Conservation (phyloP, 768 basidiomycete genomes). For the Boletus subparvulus region DNA sequence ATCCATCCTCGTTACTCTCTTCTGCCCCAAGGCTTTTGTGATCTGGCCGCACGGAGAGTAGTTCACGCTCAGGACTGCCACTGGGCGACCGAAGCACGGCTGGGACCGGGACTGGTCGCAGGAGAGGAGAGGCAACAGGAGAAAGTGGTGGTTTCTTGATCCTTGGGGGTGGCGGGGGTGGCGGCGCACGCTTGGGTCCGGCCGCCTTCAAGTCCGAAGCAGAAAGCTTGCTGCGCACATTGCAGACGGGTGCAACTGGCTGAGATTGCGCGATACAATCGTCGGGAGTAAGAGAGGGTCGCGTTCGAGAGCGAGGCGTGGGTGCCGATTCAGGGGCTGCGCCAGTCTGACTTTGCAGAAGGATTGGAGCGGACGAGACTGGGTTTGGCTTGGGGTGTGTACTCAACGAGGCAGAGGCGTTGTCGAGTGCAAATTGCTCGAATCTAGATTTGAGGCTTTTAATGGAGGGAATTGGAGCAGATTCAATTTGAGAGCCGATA, state of each 20-base stretch:
- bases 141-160: slow-evolving; percentile 37
- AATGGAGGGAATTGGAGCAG: slow-evolving; percentile 58
- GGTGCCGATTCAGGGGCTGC: slow-evolving; percentile 30
- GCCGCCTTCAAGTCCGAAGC: slow-evolving; percentile 50
- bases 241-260: slow-evolving; percentile 26
- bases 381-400: background rate
- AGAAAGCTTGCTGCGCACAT: slow-evolving; percentile 49
- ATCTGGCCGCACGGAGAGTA: background rate
- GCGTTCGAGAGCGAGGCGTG: slow-evolving; percentile 44
- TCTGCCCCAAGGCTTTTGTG: background rate
- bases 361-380: background rate
- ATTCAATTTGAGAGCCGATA: slow-evolving; percentile 43
- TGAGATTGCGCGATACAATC: slow-evolving; percentile 17
- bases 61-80: slow-evolving; percentile 21
- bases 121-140: slow-evolving; percentile 47
- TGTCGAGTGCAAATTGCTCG: slow-evolving; percentile 59
- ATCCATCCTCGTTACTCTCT: slow-evolving; percentile 17
- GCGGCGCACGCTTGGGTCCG: slow-evolving; percentile 50
- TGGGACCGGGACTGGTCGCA: slow-evolving; percentile 50
- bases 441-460: slow-evolving; percentile 69
- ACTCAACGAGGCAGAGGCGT: slow-evolving; percentile 15
- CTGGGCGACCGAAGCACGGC: slow-evolving; percentile 20
- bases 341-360: slow-evolving; percentile 11
- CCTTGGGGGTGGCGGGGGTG: slow-evolving; percentile 51
- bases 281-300: slow-evolving; percentile 30